Percentiles rank a stretch among this genome's conserved stretches.
These are phyloP conservation scores for Carnegiea gigantea DNA, from an alignment of 179 eudicot genomes.

Conservation along the genomic window DNA sequence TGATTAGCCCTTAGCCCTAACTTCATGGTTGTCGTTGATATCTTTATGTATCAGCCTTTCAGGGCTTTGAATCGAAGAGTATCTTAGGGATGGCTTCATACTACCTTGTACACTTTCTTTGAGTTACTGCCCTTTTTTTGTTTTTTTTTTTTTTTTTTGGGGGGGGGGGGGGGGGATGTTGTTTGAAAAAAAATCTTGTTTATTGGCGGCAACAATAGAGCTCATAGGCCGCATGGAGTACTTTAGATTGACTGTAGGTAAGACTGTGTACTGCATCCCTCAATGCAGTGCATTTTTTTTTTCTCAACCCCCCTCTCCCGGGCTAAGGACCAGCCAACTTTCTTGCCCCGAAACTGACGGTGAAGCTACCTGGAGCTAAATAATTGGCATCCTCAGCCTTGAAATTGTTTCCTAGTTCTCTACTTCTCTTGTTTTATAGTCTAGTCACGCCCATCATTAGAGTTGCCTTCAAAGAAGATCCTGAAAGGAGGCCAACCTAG, in stretches of 20 bases:
- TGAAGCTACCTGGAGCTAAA: not conserved
- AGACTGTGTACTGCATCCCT: not conserved
- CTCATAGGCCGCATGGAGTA: not conserved
- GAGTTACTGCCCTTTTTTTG: not conserved
- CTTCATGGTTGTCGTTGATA: not conserved
- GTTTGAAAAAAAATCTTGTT: not conserved
- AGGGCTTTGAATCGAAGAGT: not conserved
- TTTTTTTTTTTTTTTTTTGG: not conserved
- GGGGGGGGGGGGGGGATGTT: not conserved
- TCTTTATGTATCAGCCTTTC: not conserved
- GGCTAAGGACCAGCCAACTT: too few species aligned
- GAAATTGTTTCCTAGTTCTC: not conserved
- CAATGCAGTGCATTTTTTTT: not conserved
- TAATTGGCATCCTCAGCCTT: not conserved
- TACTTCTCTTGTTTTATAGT: not conserved
- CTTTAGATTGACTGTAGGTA: not conserved
- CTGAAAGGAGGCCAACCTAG: not conserved
- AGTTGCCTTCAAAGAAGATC: not conserved
- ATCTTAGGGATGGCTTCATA: not conserved
- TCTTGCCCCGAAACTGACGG: not conserved
- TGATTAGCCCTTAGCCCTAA: constrained; percentile 21
- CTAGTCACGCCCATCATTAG: not conserved
- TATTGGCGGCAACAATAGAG: not conserved
- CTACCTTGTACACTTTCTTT: not conserved
- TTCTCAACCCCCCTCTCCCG: not conserved